phyloP scores from a whole-genome alignment of 768 basidiomycete genomes.

The Mycena epipterygia region DNA sequence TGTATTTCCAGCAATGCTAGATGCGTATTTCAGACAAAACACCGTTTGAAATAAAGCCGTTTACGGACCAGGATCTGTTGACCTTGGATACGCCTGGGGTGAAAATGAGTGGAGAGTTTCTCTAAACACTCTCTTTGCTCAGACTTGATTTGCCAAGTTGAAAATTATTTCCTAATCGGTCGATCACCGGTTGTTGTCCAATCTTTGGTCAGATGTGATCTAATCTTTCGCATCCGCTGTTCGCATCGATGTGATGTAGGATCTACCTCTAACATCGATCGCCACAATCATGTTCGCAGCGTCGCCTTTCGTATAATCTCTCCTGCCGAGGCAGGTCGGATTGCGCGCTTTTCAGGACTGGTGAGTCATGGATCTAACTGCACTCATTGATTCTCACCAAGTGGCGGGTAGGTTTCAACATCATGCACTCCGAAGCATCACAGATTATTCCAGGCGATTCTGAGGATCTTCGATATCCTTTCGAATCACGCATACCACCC shows the following conservation, averaged over 20 bases:
- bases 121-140: too few species aligned
- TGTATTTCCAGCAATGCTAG: too few species aligned
- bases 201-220: neutral
- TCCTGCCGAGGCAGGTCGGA: conserved; percentile 32
- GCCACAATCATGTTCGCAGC: conserved; percentile 16
- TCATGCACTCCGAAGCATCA: conserved; percentile 24
- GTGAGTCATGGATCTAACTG: conserved; percentile 7
- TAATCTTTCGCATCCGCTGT: neutral
- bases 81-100: too few species aligned
- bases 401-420: conserved; percentile 1
- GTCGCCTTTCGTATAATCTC: conserved; percentile 19
- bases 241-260: conserved; percentile 18
- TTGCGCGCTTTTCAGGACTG: conserved; percentile 8
- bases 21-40: too few species aligned
- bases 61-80: too few species aligned
- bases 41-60: too few species aligned
- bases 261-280: conserved; percentile 31
- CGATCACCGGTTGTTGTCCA: neutral
- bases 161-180: conserved; percentile 14
- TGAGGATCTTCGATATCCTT: conserved; percentile 8
- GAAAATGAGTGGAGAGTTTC: too few species aligned
- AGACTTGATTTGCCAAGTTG: too few species aligned
- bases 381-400: neutral
- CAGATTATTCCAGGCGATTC: conserved; percentile 7
- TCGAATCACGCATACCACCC: conserved; percentile 33